Conservation (phyloP, 2,329 filamentous ascomycete species). For the Penicillium sp. region DNA sequence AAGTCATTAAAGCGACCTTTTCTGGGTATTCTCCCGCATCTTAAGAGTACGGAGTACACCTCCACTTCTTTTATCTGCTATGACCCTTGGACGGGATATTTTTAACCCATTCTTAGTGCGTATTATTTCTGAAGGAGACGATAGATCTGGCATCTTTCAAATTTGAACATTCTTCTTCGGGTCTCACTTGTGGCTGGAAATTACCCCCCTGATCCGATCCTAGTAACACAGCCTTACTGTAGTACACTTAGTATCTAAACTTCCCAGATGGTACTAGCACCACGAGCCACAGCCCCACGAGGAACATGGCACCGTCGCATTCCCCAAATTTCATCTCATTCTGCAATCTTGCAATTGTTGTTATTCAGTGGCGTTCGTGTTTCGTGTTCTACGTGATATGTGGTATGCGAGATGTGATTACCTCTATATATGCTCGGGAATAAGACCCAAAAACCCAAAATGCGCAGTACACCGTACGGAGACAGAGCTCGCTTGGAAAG, state of each 20-base stretch:
- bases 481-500: constrained; percentile 4
- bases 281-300: constrained; percentile 11
- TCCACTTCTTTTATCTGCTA: background rate
- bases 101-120: background rate
- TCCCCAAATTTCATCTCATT: background rate
- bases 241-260: background rate
- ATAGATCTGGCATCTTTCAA: too few relatives aligned
- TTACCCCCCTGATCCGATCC: too few relatives aligned
- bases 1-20: background rate
- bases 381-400: background rate
- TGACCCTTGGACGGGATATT: background rate
- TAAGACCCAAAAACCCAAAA: too few relatives aligned
- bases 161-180: too few relatives aligned
- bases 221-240: background rate
- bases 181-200: too few relatives aligned
- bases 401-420: background rate
- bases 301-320: constrained; percentile 5
- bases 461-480: too few relatives aligned
- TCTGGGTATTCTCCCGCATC: background rate
- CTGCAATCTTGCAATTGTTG: too few relatives aligned
- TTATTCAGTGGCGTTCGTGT: background rate
- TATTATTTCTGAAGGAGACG: too few relatives aligned
- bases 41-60: too few relatives aligned
- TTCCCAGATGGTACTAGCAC: background rate
- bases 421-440: background rate